Conservation (phyloP, 169 alveolate species). For the Hepatocystis sp. region DNA sequence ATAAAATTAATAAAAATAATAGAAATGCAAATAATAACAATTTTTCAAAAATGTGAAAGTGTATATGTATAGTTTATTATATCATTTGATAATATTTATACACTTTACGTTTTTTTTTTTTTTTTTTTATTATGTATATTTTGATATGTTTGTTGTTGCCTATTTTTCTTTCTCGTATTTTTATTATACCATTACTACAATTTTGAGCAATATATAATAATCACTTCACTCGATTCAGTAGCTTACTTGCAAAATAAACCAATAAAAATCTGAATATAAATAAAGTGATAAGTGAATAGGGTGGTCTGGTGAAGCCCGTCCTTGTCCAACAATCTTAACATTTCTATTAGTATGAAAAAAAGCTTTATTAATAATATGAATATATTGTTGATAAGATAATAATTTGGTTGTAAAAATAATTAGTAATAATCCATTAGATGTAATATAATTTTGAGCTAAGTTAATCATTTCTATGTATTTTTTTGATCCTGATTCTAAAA, state of each 20-base stretch:
- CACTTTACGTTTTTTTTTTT: too few relatives aligned
- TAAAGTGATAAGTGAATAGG: slow-evolving; percentile 40
- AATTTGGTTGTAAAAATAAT: slow-evolving; percentile 50
- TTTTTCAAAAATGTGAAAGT: too few relatives aligned
- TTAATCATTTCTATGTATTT: slow-evolving; percentile 25
- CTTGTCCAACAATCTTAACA: slow-evolving; percentile 70
- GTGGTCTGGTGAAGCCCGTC: slow-evolving; percentile 56
- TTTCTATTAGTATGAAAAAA: slow-evolving; percentile 25
- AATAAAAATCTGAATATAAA: slow-evolving; percentile 41
- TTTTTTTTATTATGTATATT: too few relatives aligned
- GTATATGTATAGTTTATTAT: too few relatives aligned
- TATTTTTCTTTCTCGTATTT: too few relatives aligned
- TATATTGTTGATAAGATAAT: slow-evolving; percentile 53
- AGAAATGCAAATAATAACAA: too few relatives aligned
- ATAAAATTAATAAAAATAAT: too few relatives aligned
- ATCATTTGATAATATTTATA: too few relatives aligned
- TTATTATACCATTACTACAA: too few relatives aligned
- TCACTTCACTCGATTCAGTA: not conserved
- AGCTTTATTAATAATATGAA: slow-evolving; percentile 42
- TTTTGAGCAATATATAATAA: too few relatives aligned
- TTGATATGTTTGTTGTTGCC: too few relatives aligned
- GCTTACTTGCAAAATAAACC: slow-evolving; percentile 46
- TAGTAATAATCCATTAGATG: slow-evolving; percentile 39
- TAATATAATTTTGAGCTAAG: slow-evolving; percentile 39
- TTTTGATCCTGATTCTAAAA: slow-evolving; percentile 24